phyloP scores from a whole-genome alignment of 2,329 filamentous ascomycete genomes.

The Ascochyta clinopodiicola region DNA sequence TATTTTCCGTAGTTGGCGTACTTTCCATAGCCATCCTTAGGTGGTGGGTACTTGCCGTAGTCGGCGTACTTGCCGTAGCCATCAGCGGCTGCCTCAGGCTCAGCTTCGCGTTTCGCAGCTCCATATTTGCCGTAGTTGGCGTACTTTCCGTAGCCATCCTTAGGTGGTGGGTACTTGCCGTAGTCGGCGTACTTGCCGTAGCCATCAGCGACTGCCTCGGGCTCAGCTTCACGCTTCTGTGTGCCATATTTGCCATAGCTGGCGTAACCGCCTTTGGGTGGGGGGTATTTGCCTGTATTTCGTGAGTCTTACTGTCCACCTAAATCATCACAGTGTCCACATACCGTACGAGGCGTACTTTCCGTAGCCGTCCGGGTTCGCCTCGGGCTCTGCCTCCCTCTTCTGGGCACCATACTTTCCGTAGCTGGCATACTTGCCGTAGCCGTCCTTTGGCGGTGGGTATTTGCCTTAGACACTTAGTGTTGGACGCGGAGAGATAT shows the following conservation, averaged over 20 bases:
- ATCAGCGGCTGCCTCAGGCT: conserved; percentile 6
- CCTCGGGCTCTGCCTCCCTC: conserved; percentile 4
- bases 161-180: conserved; percentile 18
- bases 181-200: conserved; percentile 27
- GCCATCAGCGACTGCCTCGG: not conserved
- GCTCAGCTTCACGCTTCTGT: not conserved
- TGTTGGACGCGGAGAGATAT: not conserved
- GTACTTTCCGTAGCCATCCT: conserved; percentile 23
- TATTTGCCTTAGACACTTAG: conserved; percentile 19
- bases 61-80: conserved; percentile 12
- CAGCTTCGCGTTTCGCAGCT: not conserved
- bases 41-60: conserved; percentile 13
- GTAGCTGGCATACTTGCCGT: conserved; percentile 23
- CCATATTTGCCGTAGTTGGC: conserved; percentile 20
- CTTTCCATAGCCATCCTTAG: conserved; percentile 21
- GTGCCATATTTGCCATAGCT: conserved; percentile 19
- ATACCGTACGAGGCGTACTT: conserved; percentile 19
- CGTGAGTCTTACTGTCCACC: no score
- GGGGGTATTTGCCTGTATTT: not conserved
- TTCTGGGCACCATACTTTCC: conserved; percentile 6
- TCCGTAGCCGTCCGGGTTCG: conserved; percentile 12
- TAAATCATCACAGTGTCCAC: not conserved
- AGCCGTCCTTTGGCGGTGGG: conserved; percentile 20
- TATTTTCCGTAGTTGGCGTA: conserved; percentile 27
- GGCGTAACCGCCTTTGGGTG: conserved; percentile 22